Percentiles rank a stretch among this genome's conserved stretches.
Conservation (phyloP, 140 eudicot genomes). For the Anethum foeniculum region DNA sequence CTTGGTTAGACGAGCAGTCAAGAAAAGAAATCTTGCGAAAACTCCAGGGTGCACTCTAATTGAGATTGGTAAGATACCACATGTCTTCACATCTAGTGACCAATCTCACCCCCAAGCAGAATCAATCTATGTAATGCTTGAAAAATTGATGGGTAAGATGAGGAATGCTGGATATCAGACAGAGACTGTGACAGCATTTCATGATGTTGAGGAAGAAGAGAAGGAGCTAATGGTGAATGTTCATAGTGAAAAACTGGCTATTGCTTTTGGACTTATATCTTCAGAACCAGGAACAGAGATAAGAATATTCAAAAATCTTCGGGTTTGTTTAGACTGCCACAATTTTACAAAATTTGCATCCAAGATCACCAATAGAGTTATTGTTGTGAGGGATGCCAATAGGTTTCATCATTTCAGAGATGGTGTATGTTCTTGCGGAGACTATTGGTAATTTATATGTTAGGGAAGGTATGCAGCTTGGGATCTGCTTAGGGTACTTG, state of each 20-base stretch:
- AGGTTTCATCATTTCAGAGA: slow-evolving; percentile 91
- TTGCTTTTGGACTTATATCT: slow-evolving; percentile 66
- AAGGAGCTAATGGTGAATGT: slow-evolving; percentile 95
- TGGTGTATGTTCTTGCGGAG: slow-evolving; percentile 90
- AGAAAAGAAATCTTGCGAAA: slow-evolving; percentile 52
- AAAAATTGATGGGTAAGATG: slow-evolving; percentile 72
- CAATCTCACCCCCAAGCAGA: slow-evolving; percentile 50
- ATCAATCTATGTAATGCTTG: slow-evolving; percentile 56
- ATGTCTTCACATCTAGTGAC: slow-evolving; percentile 81
- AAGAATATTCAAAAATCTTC: slow-evolving; percentile 78
- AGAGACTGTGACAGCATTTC: slow-evolving; percentile 68
- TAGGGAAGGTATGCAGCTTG: background rate
- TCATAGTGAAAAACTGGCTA: slow-evolving; percentile 92
- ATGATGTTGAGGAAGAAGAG: slow-evolving; percentile 98
- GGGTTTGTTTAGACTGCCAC: slow-evolving; percentile 93
- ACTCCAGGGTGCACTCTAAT: slow-evolving; percentile 86
- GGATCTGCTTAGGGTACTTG: background rate
- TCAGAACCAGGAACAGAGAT: slow-evolving; percentile 65
- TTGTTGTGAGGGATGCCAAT: slow-evolving; percentile 86
- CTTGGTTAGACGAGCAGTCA: slow-evolving; percentile 55
- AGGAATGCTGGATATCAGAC: slow-evolving; percentile 77
- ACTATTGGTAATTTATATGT: slow-evolving; percentile 61
- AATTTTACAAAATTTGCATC: slow-evolving; percentile 78
- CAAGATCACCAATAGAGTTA: slow-evolving; percentile 59
- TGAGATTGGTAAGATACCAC: slow-evolving; percentile 50